phyloP scores from a whole-genome alignment of 164 flowering plant species.

The Dillenia suffruticosa region DNA sequence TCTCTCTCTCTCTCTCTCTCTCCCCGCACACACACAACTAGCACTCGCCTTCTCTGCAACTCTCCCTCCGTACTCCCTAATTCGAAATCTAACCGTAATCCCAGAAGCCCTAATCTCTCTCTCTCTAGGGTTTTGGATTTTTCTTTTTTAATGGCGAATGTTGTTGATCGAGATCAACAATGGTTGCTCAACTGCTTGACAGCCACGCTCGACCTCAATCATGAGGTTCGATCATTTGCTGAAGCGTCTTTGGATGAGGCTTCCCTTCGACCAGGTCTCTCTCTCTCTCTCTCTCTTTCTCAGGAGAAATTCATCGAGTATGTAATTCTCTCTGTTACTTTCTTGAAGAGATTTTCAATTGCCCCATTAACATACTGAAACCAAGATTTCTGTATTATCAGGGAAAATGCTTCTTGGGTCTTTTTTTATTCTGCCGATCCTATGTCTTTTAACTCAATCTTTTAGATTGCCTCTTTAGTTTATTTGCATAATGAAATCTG shows the following conservation, averaged over 20 bases:
- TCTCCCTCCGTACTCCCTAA: too few species aligned
- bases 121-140: too few species aligned
- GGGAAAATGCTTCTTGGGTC: not conserved
- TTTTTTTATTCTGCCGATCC: not conserved
- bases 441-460: not conserved
- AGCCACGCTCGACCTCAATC: constrained; percentile 80
- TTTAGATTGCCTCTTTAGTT: not conserved
- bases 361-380: too few species aligned
- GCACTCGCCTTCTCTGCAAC: too few species aligned
- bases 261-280: constrained; percentile 73
- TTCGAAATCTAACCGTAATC: too few species aligned
- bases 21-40: too few species aligned
- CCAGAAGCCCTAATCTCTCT: too few species aligned
- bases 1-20: too few species aligned
- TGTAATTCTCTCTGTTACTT: not conserved
- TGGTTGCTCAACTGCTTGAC: constrained; percentile 90
- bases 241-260: constrained; percentile 90
- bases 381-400: not conserved
- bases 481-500: not conserved
- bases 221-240: constrained; percentile 73
- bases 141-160: constrained; percentile 4
- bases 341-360: not conserved
- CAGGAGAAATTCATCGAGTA: too few species aligned
- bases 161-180: constrained; percentile 73
- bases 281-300: too few species aligned